These are phyloP conservation scores for Cordyceps pruinosa DNA, from an alignment of 2,329 filamentous ascomycete species.

Conservation along the genomic window DNA sequence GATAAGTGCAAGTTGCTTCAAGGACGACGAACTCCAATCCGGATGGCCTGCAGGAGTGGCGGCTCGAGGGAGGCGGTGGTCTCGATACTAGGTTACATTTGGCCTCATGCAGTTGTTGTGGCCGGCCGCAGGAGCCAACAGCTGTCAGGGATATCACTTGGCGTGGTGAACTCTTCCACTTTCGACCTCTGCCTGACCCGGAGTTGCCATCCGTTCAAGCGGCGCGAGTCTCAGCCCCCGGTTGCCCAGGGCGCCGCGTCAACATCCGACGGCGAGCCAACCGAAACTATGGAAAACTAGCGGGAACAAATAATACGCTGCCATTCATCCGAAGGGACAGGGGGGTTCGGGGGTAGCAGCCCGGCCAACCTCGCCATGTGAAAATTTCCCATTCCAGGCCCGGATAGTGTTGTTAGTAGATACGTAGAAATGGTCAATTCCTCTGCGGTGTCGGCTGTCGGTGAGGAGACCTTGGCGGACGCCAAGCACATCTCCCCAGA, in stretches of 20 bases:
- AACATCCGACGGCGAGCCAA: not conserved
- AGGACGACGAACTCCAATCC: not conserved
- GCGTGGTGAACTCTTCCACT: not conserved
- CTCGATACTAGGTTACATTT: slow-evolving; percentile 10
- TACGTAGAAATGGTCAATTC: too few species aligned
- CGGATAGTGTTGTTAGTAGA: too few species aligned
- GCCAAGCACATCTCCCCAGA: too few species aligned
- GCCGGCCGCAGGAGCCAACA: slow-evolving; percentile 3
- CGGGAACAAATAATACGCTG: not conserved
- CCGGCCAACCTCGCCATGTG: too few species aligned
- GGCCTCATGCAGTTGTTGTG: not conserved
- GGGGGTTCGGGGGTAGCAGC: not conserved
- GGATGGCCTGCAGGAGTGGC: not conserved
- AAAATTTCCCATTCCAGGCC: too few species aligned
- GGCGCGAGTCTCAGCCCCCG: not conserved
- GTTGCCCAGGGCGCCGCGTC: not conserved
- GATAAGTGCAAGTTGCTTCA: not conserved
- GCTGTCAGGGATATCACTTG: not conserved
- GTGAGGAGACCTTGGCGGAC: too few species aligned
- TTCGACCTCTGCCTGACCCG: not conserved
- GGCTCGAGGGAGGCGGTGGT: not conserved
- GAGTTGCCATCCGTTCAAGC: not conserved
- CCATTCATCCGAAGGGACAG: not conserved
- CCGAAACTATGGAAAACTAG: not conserved
- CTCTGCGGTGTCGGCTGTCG: too few species aligned